These are phyloP conservation scores for Eucalyptus sp. DNA, from an alignment of 345 rosid species.

Conservation along the genomic window DNA sequence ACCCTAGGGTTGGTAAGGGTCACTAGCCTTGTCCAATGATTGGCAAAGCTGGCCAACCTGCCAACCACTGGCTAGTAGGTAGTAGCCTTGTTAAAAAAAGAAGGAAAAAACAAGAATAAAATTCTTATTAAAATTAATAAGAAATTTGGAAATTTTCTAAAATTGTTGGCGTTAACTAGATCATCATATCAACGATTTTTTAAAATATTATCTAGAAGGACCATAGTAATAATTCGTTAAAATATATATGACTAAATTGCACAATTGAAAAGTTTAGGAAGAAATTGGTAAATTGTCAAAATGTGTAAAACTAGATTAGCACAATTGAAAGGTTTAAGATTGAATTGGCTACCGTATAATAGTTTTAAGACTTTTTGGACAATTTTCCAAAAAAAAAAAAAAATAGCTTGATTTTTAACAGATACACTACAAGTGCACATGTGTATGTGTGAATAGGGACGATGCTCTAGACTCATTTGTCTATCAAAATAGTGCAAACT, in stretches of 20 bases:
- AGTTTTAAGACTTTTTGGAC: not conserved
- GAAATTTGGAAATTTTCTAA: not conserved
- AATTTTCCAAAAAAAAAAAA: too few relatives aligned
- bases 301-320: not conserved
- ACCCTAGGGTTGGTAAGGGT: not conserved
- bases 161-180: not conserved
- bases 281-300: not conserved
- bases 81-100: not conserved
- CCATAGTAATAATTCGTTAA: not conserved
- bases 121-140: too few relatives aligned
- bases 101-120: rapidly evolving
- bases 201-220: not conserved
- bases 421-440: not conserved
- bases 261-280: not conserved
- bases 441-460: not conserved
- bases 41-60: not conserved
- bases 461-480: not conserved
- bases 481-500: not conserved
- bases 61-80: not conserved
- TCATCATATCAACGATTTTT: not conserved
- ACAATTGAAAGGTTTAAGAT: rapidly evolving
- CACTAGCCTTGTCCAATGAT: not conserved
- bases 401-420: rapidly evolving
- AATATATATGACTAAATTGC: not conserved
- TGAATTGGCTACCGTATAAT: rapidly evolving